phyloP scores from a whole-genome alignment of 768 basidiomycete species.

The Sporobolomyces pararoseus region DNA sequence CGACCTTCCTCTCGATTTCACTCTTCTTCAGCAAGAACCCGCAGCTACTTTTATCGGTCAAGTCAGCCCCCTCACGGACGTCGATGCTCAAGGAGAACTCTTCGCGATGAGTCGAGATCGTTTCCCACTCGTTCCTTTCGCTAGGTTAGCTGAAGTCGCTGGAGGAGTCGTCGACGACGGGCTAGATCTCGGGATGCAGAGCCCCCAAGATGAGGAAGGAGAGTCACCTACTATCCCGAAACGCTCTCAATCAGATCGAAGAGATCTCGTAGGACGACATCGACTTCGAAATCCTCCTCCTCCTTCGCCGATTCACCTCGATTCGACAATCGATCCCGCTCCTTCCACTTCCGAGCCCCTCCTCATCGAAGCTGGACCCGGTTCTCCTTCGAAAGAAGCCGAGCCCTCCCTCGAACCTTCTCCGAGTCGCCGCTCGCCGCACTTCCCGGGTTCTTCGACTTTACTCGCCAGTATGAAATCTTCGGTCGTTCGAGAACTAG shows the following conservation, averaged over 20 bases:
- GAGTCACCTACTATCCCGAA: neutral
- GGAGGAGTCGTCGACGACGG: slow-evolving; percentile 25
- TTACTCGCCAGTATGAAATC: slow-evolving; percentile 23
- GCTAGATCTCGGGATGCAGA: slow-evolving; percentile 13
- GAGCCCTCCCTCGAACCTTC: neutral
- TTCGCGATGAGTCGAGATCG: slow-evolving; percentile 78
- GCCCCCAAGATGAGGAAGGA: neutral
- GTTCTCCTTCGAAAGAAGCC: neutral
- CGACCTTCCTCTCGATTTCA: slow-evolving; percentile 60
- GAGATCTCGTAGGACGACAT: slow-evolving; percentile 37
- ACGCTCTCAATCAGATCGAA: neutral
- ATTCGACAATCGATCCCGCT: slow-evolving; percentile 28
- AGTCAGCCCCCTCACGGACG: slow-evolving; percentile 53
- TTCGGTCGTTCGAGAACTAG: slow-evolving; percentile 19
- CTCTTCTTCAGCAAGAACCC: slow-evolving; percentile 40
- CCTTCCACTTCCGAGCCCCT: slow-evolving; percentile 15
- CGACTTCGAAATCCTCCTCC: slow-evolving; percentile 18
- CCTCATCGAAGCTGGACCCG: slow-evolving; percentile 28
- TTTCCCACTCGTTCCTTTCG: slow-evolving; percentile 69
- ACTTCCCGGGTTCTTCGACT: slow-evolving; percentile 29
- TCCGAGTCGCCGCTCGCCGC: slow-evolving; percentile 26
- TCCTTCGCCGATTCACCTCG: slow-evolving; percentile 27
- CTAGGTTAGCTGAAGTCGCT: slow-evolving; percentile 45
- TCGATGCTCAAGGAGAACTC: slow-evolving; percentile 60
- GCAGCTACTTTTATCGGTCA: slow-evolving; percentile 76